These are phyloP conservation scores for Cryphonectria nitschkei DNA, from an alignment of 2,329 filamentous ascomycete species.

Conservation along the genomic window DNA sequence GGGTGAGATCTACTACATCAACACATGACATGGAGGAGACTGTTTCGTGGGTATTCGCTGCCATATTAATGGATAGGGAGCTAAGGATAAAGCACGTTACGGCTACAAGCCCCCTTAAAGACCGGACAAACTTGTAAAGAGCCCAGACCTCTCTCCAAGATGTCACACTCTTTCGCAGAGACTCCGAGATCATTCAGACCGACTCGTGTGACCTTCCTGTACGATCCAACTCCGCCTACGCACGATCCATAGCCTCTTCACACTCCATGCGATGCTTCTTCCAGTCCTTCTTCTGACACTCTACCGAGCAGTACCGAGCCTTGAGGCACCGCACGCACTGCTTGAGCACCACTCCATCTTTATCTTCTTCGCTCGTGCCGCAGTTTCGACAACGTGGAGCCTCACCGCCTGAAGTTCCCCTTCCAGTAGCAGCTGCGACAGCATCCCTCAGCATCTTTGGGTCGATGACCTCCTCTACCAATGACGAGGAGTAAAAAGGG, in stretches of 20 bases:
- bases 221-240: conserved; percentile 63
- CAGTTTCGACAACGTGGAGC: conserved; percentile 41
- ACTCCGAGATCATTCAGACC: not conserved
- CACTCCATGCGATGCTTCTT: conserved; percentile 53
- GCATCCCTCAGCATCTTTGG: not conserved
- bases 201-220: too few species aligned
- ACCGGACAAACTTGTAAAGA: too few species aligned
- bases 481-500: conserved; percentile 51
- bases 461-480: conserved; percentile 43
- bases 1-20: too few species aligned
- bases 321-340: conserved; percentile 50
- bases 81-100: too few species aligned
- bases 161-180: too few species aligned
- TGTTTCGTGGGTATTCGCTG: too few species aligned
- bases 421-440: not conserved
- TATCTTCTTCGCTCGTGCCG: conserved; percentile 38
- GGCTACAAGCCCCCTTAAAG: too few species aligned
- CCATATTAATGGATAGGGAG: too few species aligned
- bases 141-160: too few species aligned
- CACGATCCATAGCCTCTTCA: conserved; percentile 28
- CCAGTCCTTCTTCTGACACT: conserved; percentile 61
- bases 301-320: conserved; percentile 53
- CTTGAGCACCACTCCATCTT: conserved; percentile 41
- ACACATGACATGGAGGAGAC: too few species aligned
- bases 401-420: not conserved